A percentile compares a stretch with the other conserved stretches of the same genome.
Evolutionary conservation across 805 yeast genomes (phyloP).

Genomic region (Ogataea siamensis): DNA sequence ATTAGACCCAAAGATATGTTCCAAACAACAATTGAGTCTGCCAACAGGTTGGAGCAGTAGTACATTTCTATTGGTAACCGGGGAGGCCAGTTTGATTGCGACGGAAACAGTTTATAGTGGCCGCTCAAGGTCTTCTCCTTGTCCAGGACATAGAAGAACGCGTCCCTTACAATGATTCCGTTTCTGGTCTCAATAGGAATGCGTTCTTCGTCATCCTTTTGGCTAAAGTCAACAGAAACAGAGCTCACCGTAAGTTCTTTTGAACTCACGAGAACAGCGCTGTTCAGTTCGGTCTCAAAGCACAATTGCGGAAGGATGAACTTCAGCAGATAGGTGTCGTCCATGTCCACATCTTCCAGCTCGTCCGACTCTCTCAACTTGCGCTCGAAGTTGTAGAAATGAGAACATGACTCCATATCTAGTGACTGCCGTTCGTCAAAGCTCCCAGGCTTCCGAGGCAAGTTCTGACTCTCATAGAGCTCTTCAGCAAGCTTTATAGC

Average conservation of each 20-base stretch:
- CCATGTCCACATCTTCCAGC: constrained; percentile 23
- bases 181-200: constrained; percentile 53
- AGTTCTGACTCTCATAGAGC: constrained; percentile 16
- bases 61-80: constrained; percentile 64
- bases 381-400: constrained; percentile 50
- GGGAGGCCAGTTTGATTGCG: constrained; percentile 57
- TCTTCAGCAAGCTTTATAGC: constrained; percentile 34
- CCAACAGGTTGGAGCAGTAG: constrained; percentile 44
- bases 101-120: constrained; percentile 33
- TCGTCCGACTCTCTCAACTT: constrained; percentile 40
- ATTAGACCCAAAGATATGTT: constrained; percentile 52
- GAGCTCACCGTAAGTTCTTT: constrained; percentile 59
- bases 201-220: constrained; percentile 39
- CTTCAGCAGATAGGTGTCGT: constrained; percentile 51
- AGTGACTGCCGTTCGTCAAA: constrained; percentile 11
- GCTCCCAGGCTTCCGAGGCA: constrained; percentile 7
- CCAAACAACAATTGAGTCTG: constrained; percentile 46
- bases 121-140: constrained; percentile 35
- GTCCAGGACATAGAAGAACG: constrained; percentile 52
- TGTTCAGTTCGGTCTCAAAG: constrained; percentile 41
- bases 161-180: constrained; percentile 54
- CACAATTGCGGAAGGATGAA: constrained; percentile 85
- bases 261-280: constrained; percentile 52
- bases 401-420: constrained; percentile 15
- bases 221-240: constrained; percentile 41